These are phyloP conservation scores for Noccaea bulbosa DNA, from an alignment of 345 rosid genomes.

Conservation along the genomic window DNA sequence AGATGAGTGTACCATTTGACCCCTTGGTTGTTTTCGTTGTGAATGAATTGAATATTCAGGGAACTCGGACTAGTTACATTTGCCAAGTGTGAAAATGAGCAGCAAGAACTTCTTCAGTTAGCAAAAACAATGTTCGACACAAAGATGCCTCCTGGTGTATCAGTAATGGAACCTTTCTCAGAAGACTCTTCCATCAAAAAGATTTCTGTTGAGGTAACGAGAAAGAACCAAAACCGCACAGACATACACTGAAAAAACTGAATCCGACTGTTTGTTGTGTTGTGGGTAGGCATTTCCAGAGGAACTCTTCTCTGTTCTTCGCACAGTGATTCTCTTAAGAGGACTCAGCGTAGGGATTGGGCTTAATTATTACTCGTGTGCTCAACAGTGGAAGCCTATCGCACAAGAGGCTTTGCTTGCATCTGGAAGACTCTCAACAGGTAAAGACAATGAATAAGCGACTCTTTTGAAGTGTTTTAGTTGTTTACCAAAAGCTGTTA, in stretches of 20 bases:
- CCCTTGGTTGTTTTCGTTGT: constrained; percentile 19
- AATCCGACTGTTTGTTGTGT: constrained; percentile 16
- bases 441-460: constrained; percentile 34
- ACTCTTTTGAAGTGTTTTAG: background rate
- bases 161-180: constrained; percentile 80
- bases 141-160: constrained; percentile 78
- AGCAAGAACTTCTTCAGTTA: constrained; percentile 70
- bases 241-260: background rate
- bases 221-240: background rate
- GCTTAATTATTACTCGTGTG: constrained; percentile 77
- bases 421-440: constrained; percentile 68
- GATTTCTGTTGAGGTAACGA: constrained; percentile 68
- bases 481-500: background rate
- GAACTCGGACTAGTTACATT: constrained; percentile 83
- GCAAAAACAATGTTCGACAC: constrained; percentile 92
- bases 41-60: constrained; percentile 44
- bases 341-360: constrained; percentile 96
- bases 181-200: constrained; percentile 84
- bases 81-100: constrained; percentile 64
- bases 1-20: constrained; percentile 19
- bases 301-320: constrained; percentile 88
- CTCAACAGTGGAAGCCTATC: constrained; percentile 86
- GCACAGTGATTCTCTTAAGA: constrained; percentile 81
- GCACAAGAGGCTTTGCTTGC: constrained; percentile 79
- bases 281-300: constrained; percentile 79